phyloP scores from a whole-genome alignment of 345 rosid genomes.

The Eutrema heterophyllum region DNA sequence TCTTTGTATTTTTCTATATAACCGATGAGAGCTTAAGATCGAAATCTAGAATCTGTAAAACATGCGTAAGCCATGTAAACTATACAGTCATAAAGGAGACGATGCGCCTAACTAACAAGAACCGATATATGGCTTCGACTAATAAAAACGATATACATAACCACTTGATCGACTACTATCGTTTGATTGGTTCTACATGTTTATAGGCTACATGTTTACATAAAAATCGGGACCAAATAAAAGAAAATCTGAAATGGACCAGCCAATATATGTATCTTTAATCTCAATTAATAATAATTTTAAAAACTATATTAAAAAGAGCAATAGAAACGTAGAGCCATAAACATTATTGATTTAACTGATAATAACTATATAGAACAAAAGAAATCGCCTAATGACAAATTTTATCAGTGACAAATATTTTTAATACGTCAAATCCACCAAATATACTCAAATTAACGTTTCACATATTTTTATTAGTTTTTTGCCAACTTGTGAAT shows the following conservation, averaged over 20 bases:
- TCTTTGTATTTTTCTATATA: background rate
- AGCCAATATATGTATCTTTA: conserved; percentile 3
- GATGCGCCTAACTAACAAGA: background rate
- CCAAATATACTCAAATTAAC: background rate
- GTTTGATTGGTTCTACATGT: background rate
- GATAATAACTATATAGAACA: background rate
- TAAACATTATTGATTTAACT: background rate
- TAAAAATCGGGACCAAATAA: conserved; percentile 14
- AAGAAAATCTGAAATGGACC: conserved; percentile 25
- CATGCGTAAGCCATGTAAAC: background rate
- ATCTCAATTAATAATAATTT: background rate
- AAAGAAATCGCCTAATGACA: too few relatives aligned
- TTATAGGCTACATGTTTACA: background rate
- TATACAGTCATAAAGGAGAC: background rate
- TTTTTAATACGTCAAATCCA: background rate
- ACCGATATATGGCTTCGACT: background rate
- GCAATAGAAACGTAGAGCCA: background rate
- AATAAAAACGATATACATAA: background rate
- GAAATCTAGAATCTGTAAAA: background rate
- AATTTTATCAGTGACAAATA: background rate
- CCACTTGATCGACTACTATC: background rate
- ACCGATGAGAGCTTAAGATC: background rate
- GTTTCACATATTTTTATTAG: background rate
- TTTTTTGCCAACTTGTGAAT: background rate
- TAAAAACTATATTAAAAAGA: background rate